Conservation (phyloP, 352 stramenopile genomes). For the Thalassiosira exigua region DNA sequence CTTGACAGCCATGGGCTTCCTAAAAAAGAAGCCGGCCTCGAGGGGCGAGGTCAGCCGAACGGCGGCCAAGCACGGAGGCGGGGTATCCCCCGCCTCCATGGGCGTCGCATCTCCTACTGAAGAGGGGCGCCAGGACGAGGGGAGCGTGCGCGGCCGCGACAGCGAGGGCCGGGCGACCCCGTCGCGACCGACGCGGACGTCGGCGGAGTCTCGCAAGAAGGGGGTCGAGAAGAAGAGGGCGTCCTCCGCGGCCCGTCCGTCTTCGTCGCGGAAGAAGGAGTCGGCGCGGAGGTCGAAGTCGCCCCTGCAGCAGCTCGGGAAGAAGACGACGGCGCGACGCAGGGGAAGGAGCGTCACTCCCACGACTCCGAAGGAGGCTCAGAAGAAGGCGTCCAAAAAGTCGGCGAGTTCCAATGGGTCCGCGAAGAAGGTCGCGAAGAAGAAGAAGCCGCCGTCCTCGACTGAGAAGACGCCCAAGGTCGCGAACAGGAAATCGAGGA, state of each 20-base stretch:
- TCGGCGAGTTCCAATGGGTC: neutral
- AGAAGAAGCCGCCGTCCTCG: neutral
- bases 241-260: neutral
- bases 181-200: too few species aligned
- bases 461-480: neutral
- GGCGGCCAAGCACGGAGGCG: too few species aligned
- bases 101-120: neutral
- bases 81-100: neutral
- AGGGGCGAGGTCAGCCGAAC: neutral
- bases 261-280: neutral
- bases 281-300: too few species aligned
- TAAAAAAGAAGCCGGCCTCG: constrained; percentile 29
- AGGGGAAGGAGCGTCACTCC: too few species aligned
- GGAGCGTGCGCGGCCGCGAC: too few species aligned
- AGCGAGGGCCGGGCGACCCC: too few species aligned
- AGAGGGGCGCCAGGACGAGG: neutral
- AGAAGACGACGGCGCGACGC: too few species aligned
- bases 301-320: too few species aligned
- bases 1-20: constrained; percentile 22
- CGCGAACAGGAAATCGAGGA: neutral
- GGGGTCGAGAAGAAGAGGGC: too few species aligned
- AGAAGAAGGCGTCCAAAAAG: too few species aligned
- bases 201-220: too few species aligned
- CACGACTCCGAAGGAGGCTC: too few species aligned
- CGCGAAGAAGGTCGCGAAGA: neutral